Evolutionary conservation across 768 basidiomycete species (phyloP).

Genomic region (Kwoniella bestiolae): DNA sequence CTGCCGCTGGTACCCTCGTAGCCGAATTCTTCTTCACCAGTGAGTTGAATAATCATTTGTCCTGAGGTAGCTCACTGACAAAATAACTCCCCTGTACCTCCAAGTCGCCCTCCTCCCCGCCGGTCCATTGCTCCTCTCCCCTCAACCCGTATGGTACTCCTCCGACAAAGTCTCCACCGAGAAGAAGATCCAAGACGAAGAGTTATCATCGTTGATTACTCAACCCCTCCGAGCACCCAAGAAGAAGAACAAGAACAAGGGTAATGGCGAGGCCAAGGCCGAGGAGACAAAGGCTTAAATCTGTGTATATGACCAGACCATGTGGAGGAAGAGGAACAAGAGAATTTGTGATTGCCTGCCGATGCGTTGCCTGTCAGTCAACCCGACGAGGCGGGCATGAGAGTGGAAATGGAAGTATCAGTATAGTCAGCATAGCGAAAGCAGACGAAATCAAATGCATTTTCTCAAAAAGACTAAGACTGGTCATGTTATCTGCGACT

Average conservation of each 20-base stretch:
- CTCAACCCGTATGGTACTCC: slow-evolving; percentile 90
- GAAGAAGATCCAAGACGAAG: slow-evolving; percentile 85
- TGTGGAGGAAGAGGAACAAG: no score
- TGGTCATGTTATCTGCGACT: no score
- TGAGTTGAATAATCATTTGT: slow-evolving; percentile 39
- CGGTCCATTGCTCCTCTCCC: slow-evolving; percentile 84
- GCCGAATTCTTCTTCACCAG: slow-evolving; percentile 94
- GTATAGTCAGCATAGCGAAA: no score
- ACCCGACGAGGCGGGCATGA: no score
- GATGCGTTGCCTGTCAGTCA: no score
- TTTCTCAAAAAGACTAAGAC: no score
- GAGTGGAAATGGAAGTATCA: no score
- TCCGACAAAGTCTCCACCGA: slow-evolving; percentile 83
- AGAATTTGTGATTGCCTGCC: no score
- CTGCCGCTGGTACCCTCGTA: slow-evolving; percentile 79
- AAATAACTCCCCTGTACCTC: slow-evolving; percentile 4
- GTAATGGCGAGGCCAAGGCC: slow-evolving; percentile 57
- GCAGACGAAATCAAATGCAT: no score
- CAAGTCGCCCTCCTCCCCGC: slow-evolving; percentile 81
- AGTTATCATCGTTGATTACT: slow-evolving; percentile 75
- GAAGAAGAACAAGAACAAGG: slow-evolving; percentile 84
- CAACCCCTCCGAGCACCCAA: slow-evolving; percentile 83
- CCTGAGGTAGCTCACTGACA: background rate
- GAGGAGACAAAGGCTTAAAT: slow-evolving; percentile 2
- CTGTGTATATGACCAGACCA: no score